These are phyloP conservation scores for Ganoderma meredithae DNA, from an alignment of 1,284 basidiomycete species.

Conservation along the genomic window DNA sequence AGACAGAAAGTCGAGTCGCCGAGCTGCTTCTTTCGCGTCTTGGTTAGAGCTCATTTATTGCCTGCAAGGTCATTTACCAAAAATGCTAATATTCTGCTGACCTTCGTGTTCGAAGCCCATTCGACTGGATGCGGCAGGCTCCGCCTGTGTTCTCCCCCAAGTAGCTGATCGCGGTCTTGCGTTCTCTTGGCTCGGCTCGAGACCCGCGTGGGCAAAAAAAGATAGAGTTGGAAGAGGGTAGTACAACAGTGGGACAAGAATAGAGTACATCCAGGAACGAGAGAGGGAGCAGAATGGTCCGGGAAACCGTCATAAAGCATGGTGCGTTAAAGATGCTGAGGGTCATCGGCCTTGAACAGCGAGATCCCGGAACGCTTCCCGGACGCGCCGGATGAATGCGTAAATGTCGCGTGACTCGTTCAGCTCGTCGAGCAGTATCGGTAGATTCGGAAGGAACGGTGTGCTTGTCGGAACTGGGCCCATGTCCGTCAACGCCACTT, in stretches of 20 bases:
- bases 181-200: not conserved
- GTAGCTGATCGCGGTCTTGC: not conserved
- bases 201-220: not conserved
- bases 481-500: not conserved
- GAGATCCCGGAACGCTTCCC: constrained; percentile 49
- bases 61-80: not conserved
- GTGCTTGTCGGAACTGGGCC: constrained; percentile 70
- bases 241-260: not conserved
- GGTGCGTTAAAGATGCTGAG: not conserved
- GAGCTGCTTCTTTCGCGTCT: not conserved
- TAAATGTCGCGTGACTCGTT: constrained; percentile 71
- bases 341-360: constrained; percentile 31
- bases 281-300: not conserved
- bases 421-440: constrained; percentile 68
- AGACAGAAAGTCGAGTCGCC: not conserved
- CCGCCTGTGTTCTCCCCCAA: not conserved
- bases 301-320: not conserved
- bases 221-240: not conserved
- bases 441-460: constrained; percentile 66
- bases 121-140: not conserved
- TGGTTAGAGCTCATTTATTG: not conserved
- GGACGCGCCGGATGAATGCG: constrained; percentile 64
- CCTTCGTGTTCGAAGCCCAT: not conserved
- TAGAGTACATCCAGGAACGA: not conserved
- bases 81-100: not conserved